Conservation (phyloP, 163 green algal genomes). For the Chlorella variabilis region DNA sequence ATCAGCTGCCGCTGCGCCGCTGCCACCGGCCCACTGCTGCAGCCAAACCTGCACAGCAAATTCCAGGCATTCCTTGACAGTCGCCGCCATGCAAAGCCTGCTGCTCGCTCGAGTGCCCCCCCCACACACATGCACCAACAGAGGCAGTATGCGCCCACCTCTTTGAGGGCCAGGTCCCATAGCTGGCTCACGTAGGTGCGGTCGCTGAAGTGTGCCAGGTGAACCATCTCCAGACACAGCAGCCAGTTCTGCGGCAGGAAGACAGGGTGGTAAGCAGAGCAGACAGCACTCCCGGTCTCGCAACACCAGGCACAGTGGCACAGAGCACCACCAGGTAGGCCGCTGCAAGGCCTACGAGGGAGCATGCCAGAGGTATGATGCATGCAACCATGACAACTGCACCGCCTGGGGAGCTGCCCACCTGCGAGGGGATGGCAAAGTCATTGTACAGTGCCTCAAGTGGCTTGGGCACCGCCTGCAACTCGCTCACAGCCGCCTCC, state of each 20-base stretch:
- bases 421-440: constrained; percentile 68
- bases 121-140: constrained; percentile 1
- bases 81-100: no score
- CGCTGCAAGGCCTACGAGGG: no score
- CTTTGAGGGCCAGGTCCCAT: constrained; percentile 81
- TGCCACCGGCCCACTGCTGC: constrained; percentile 28
- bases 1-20: neutral
- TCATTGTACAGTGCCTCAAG: constrained; percentile 87
- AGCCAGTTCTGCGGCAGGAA: constrained; percentile 61
- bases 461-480: constrained; percentile 51
- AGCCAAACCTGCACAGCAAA: constrained; percentile 3
- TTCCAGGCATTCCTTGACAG: neutral
- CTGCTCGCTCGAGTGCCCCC: no score
- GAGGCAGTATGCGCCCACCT: constrained; percentile 2
- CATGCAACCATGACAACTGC: no score
- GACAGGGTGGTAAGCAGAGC: no score
- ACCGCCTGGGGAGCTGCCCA: no score
- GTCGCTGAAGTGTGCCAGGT: constrained; percentile 70
- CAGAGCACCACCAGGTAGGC: no score
- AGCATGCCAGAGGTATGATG: no score
- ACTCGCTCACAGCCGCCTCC: constrained; percentile 42
- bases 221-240: constrained; percentile 83
- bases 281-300: no score
- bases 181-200: constrained; percentile 74
- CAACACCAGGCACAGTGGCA: no score